Percentiles rank a stretch among this genome's conserved stretches.
phyloP scores from a whole-genome alignment of 192 early-diverging fungal genomes.

The Diversispora epigaea region DNA sequence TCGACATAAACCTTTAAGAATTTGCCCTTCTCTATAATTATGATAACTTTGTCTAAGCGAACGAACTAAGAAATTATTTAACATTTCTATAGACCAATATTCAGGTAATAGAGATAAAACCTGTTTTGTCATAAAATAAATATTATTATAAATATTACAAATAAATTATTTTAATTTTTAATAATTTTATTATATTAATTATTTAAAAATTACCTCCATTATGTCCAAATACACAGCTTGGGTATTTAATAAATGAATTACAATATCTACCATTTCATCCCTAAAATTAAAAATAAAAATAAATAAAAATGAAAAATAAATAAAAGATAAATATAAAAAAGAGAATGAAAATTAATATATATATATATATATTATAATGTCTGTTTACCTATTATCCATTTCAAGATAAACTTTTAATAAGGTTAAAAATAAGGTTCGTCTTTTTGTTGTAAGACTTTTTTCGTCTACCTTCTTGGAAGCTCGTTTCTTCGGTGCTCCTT shows the following conservation, averaged over 20 bases:
- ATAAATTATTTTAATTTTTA: neutral
- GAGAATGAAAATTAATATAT: no score
- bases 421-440: constrained; percentile 45
- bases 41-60: constrained; percentile 51
- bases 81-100: constrained; percentile 51
- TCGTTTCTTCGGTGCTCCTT: constrained; percentile 32
- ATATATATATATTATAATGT: constrained; percentile 13
- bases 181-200: neutral
- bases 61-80: constrained; percentile 46
- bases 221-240: constrained; percentile 55
- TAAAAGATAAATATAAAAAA: neutral
- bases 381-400: constrained; percentile 44
- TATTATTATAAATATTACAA: neutral
- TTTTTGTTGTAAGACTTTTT: constrained; percentile 23
- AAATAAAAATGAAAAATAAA: neutral
- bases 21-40: constrained; percentile 46
- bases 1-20: constrained; percentile 48
- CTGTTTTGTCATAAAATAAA: constrained; percentile 32
- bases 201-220: constrained; percentile 50
- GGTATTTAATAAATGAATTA: constrained; percentile 49
- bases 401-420: constrained; percentile 52
- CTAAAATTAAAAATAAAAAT: constrained; percentile 16
- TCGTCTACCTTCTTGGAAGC: neutral
- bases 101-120: constrained; percentile 51
- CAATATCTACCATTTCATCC: constrained; percentile 34